phyloP scores from a whole-genome alignment of 345 rosid species.

The Hibiscus mutabilis region DNA sequence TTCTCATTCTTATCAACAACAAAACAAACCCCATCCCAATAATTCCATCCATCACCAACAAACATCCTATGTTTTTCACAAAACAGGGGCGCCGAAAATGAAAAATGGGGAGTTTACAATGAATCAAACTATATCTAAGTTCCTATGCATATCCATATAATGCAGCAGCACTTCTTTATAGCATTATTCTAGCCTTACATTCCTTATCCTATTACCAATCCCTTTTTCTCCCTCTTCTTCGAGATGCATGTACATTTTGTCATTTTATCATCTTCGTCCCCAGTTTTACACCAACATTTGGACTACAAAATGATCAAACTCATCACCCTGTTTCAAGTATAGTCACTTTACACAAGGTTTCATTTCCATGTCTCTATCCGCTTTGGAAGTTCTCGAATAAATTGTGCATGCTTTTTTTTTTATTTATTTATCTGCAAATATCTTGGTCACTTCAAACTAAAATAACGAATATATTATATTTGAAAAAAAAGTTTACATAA shows the following conservation, averaged over 20 bases:
- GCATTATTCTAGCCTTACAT: neutral
- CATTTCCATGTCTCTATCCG: neutral
- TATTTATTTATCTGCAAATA: neutral
- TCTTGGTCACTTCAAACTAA: neutral
- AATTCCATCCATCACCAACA: neutral
- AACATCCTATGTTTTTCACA: neutral
- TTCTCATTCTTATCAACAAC: neutral
- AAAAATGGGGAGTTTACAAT: neutral
- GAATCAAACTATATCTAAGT: neutral
- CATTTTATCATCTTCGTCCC: neutral
- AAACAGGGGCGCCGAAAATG: too few relatives aligned
- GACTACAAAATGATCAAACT: neutral
- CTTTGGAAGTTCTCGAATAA: neutral
- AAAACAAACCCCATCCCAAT: neutral
- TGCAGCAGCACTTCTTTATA: neutral
- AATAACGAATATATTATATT: too few relatives aligned
- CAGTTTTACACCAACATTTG: neutral
- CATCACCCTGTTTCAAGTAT: neutral
- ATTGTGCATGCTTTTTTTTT: neutral
- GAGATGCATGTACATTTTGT: neutral
- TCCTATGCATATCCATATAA: neutral
- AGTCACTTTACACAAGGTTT: neutral
- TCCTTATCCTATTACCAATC: too few relatives aligned
- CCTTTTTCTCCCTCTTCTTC: neutral
- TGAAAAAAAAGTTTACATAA: too few relatives aligned